Evolutionary conservation across 148 eudicot species (phyloP).

Genomic region (Rhododendron williamsianum): DNA sequence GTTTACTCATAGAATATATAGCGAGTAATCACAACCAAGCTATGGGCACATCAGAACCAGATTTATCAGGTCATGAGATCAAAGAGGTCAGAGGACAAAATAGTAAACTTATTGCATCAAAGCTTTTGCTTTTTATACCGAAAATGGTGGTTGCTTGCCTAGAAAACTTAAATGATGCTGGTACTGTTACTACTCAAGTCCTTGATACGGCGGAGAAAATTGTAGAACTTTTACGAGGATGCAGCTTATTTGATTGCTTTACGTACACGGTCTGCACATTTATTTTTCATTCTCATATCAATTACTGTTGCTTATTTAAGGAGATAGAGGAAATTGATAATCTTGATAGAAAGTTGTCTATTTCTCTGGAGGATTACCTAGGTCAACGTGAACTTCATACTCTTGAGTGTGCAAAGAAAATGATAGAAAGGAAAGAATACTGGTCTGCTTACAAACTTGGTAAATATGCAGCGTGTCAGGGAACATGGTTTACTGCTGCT

Average conservation of each 20-base stretch:
- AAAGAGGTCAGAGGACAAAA: constrained; percentile 21
- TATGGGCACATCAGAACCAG: constrained; percentile 17
- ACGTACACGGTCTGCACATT: constrained; percentile 37
- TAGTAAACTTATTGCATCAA: constrained; percentile 16
- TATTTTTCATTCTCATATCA: constrained; percentile 36
- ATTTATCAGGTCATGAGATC: constrained; percentile 27
- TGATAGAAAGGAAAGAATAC: constrained; percentile 43
- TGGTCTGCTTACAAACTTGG: constrained; percentile 80
- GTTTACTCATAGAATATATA: constrained; percentile 25
- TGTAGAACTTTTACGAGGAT: constrained; percentile 31
- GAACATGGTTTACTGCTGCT: constrained; percentile 65
- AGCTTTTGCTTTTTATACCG: constrained; percentile 32
- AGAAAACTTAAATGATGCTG: constrained; percentile 33
- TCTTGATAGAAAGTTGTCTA: constrained; percentile 8
- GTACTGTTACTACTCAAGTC: constrained; percentile 26
- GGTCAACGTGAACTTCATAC: constrained; percentile 27
- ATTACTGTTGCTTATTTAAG: constrained; percentile 16
- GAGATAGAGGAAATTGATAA: constrained; percentile 17
- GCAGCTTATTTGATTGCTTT: constrained; percentile 48
- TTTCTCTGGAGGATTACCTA: constrained; percentile 23
- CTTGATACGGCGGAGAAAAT: constrained; percentile 34
- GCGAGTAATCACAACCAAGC: constrained; percentile 23
- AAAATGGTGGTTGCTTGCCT: constrained; percentile 42
- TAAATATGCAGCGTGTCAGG: constrained; percentile 59
- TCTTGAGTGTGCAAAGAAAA: constrained; percentile 39